A percentile compares a stretch with the other conserved stretches of the same genome.
These are phyloP conservation scores for Colletotrichum tabaci DNA, from an alignment of 2,329 filamentous ascomycete genomes.

Conservation along the genomic window DNA sequence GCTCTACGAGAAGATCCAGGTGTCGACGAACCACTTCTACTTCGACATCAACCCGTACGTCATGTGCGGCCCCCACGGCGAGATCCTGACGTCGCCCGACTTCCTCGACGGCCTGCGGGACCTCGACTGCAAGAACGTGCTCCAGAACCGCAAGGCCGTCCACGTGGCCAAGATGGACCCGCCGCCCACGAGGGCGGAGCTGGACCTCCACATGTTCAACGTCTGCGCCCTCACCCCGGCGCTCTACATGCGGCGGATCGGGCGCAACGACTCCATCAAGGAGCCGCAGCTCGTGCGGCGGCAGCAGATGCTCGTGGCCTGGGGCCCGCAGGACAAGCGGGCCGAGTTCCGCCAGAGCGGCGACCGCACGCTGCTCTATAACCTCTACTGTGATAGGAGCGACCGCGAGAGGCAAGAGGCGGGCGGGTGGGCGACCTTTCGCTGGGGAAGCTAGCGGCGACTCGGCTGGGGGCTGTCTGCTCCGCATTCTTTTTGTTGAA, in stretches of 20 bases:
- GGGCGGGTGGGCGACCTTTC: constrained; percentile 34
- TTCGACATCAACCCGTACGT: constrained; percentile 53
- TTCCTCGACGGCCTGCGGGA: constrained; percentile 51
- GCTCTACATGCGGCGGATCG: constrained; percentile 55
- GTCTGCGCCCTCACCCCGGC: constrained; percentile 55
- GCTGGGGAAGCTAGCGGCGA: constrained; percentile 31
- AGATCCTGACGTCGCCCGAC: constrained; percentile 48
- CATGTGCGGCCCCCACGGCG: constrained; percentile 45
- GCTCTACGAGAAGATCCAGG: constrained; percentile 56
- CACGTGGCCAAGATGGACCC: constrained; percentile 51
- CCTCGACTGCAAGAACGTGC: constrained; percentile 54
- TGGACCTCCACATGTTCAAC: constrained; percentile 51
- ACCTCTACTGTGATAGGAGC: constrained; percentile 48
- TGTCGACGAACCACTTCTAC: constrained; percentile 57
- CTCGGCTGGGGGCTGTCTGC: too few relatives aligned
- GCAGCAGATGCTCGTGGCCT: constrained; percentile 58
- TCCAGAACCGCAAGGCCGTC: constrained; percentile 56
- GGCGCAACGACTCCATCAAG: constrained; percentile 52
- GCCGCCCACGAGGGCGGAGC: constrained; percentile 49
- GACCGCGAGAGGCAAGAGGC: constrained; percentile 36
- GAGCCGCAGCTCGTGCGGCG: constrained; percentile 53
- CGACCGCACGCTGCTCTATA: constrained; percentile 50
- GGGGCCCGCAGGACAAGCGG: constrained; percentile 53
- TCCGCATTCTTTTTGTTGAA: too few relatives aligned
- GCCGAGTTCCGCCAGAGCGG: constrained; percentile 47